These are phyloP conservation scores for Alternaria triticimaculans DNA, from an alignment of 2,329 filamentous ascomycete genomes.

Conservation along the genomic window DNA sequence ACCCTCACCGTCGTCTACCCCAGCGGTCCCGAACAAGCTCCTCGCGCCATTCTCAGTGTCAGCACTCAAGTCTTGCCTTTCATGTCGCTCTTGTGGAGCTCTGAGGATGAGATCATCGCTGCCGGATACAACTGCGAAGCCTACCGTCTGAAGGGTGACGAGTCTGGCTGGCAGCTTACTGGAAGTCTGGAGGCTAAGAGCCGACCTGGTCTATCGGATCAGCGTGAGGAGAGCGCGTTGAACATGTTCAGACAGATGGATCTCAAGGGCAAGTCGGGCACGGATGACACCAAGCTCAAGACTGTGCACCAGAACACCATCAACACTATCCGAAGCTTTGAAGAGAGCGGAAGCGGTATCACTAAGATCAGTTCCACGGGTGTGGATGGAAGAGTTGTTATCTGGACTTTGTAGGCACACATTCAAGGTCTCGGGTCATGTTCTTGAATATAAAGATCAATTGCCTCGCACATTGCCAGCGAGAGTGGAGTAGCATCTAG, in stretches of 20 bases:
- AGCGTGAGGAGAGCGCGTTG: constrained; percentile 87
- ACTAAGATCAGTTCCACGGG: constrained; percentile 77
- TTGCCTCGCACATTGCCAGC: constrained; percentile 14
- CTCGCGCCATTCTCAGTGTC: constrained; percentile 86
- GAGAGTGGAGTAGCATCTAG: constrained; percentile 20
- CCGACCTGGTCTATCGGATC: constrained; percentile 63
- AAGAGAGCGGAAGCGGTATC: constrained; percentile 68
- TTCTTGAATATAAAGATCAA: not conserved
- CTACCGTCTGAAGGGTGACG: constrained; percentile 82
- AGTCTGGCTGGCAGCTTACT: constrained; percentile 81
- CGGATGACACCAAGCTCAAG: constrained; percentile 90
- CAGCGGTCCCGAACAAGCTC: constrained; percentile 86
- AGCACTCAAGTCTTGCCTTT: constrained; percentile 91
- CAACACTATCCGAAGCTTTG: constrained; percentile 79
- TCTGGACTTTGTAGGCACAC: constrained; percentile 52
- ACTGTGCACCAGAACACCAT: constrained; percentile 98
- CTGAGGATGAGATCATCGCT: constrained; percentile 91
- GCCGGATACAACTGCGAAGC: constrained; percentile 90
- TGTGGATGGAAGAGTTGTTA: constrained; percentile 57
- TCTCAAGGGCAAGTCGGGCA: constrained; percentile 78
- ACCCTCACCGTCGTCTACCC: constrained; percentile 97
- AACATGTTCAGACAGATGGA: constrained; percentile 99
- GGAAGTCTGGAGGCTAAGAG: constrained; percentile 81
- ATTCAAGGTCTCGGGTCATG: not conserved
- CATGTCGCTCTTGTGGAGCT: constrained; percentile 89